Evolutionary conservation across 805 yeast species (phyloP).

Genomic region (Starmera pachycereana): DNA sequence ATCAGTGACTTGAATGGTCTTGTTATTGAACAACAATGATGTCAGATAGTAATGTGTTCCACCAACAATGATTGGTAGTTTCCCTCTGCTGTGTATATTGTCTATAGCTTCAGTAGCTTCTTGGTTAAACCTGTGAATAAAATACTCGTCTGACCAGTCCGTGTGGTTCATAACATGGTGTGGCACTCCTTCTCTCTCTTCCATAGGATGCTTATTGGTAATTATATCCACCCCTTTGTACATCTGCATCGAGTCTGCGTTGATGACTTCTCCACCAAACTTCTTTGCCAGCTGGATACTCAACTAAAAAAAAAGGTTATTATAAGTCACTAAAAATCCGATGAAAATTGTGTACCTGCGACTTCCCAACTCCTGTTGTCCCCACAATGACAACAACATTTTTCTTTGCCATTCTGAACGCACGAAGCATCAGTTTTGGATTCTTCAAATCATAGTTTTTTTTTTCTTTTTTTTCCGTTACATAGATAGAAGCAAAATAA

Average conservation of each 20-base stretch:
- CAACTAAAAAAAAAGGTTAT: constrained; percentile 27
- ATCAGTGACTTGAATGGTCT: constrained; percentile 35
- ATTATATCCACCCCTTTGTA: constrained; percentile 63
- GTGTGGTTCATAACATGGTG: constrained; percentile 89
- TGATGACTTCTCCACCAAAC: constrained; percentile 80
- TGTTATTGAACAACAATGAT: constrained; percentile 61
- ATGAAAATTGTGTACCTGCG: too few species aligned
- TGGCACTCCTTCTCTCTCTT: constrained; percentile 60
- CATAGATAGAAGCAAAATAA: background rate
- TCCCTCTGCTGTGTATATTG: constrained; percentile 56
- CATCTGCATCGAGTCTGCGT: constrained; percentile 97
- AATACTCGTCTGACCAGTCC: constrained; percentile 71
- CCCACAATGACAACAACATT: constrained; percentile 65
- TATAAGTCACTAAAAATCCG: too few species aligned
- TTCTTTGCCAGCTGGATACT: constrained; percentile 69
- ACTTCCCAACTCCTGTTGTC: constrained; percentile 91
- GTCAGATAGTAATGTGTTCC: constrained; percentile 94
- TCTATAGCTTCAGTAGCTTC: constrained; percentile 59
- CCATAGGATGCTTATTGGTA: constrained; percentile 85
- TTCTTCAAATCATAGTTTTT: background rate
- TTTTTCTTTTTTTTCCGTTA: too few species aligned
- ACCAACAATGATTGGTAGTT: constrained; percentile 83
- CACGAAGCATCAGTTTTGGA: background rate
- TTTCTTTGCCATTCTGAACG: background rate
- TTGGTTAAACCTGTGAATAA: constrained; percentile 62